Evolutionary conservation across 306 rosid species (phyloP).

Genomic region (Ochetophila trinervis): DNA sequence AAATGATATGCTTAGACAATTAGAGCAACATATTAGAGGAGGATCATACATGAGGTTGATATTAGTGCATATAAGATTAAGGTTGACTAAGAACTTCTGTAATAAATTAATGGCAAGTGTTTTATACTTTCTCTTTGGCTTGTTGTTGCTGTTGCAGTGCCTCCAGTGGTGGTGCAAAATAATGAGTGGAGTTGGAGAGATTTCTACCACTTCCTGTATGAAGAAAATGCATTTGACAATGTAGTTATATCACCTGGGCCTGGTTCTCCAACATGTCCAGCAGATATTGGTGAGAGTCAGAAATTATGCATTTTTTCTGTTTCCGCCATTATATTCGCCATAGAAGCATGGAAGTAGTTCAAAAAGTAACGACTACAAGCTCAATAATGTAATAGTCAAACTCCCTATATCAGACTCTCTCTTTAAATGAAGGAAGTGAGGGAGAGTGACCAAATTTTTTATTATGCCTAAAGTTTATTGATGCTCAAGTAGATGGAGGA

Average conservation of each 20-base stretch:
- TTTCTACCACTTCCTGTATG: slow-evolving; percentile 60
- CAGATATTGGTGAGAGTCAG: slow-evolving; percentile 74
- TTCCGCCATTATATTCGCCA: slow-evolving; percentile 10
- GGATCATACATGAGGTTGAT: not conserved
- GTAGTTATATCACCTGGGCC: slow-evolving; percentile 99
- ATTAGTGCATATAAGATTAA: not conserved
- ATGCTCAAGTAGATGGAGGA: too few species aligned
- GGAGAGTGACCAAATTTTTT: too few species aligned
- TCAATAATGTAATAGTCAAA: not conserved
- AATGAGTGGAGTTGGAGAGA: slow-evolving; percentile 88
- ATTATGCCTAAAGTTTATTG: too few species aligned
- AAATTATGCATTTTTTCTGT: slow-evolving; percentile 10
- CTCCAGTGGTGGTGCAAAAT: slow-evolving; percentile 87
- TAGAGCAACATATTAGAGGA: not conserved
- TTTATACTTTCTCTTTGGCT: slow-evolving; percentile 26
- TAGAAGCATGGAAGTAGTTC: not conserved
- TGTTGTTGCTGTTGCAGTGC: slow-evolving; percentile 55
- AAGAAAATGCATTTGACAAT: slow-evolving; percentile 88
- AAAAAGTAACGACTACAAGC: not conserved
- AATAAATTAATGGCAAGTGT: not conserved
- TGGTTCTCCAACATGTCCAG: slow-evolving; percentile 81
- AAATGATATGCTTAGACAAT: not conserved
- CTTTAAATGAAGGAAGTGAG: too few species aligned
- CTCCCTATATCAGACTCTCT: not conserved
- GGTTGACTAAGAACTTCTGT: too few species aligned